A percentile compares a stretch with the other conserved stretches of the same genome.
These are phyloP conservation scores for Perilla frutescens DNA, from an alignment of 257 asterid genomes.

Conservation along the genomic window DNA sequence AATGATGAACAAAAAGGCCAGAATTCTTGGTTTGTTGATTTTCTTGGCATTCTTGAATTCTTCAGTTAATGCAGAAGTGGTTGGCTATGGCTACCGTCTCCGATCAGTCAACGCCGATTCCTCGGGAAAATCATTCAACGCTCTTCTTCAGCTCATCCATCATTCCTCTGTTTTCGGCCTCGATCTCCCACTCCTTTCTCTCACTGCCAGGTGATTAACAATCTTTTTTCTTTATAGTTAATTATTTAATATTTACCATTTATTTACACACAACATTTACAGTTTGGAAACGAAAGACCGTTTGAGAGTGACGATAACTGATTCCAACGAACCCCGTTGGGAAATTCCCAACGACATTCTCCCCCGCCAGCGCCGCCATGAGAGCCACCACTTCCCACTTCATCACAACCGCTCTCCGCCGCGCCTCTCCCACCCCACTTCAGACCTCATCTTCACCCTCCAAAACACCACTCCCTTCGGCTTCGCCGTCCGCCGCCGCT, in stretches of 20 bases:
- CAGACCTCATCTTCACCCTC: slow-evolving; percentile 57
- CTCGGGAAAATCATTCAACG: slow-evolving; percentile 49
- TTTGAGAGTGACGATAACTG: slow-evolving; percentile 55
- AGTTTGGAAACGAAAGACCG: slow-evolving; percentile 67
- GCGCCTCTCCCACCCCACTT: slow-evolving; percentile 39
- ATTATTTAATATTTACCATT: neutral
- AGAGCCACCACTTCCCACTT: slow-evolving; percentile 21
- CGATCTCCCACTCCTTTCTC: slow-evolving; percentile 50
- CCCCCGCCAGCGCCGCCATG: slow-evolving; percentile 45
- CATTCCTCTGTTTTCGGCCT: slow-evolving; percentile 57
- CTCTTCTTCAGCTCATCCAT: slow-evolving; percentile 59
- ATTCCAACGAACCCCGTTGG: slow-evolving; percentile 52
- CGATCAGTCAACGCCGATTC: slow-evolving; percentile 46
- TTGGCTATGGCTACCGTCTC: slow-evolving; percentile 69
- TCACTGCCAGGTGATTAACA: slow-evolving; percentile 57
- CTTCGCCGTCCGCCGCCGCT: slow-evolving; percentile 58
- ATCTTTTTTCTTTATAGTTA: neutral
- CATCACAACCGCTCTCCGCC: slow-evolving; percentile 26
- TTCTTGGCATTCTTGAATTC: slow-evolving; percentile 25
- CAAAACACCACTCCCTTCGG: slow-evolving; percentile 55
- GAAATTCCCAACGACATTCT: slow-evolving; percentile 54
- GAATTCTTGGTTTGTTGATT: neutral
- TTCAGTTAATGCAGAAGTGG: slow-evolving; percentile 23
- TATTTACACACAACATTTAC: neutral
- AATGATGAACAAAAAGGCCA: slow-evolving; percentile 12